Evolutionary conservation across 176 grass and related monocot species (phyloP).

Genomic region (Musa beccarii): DNA sequence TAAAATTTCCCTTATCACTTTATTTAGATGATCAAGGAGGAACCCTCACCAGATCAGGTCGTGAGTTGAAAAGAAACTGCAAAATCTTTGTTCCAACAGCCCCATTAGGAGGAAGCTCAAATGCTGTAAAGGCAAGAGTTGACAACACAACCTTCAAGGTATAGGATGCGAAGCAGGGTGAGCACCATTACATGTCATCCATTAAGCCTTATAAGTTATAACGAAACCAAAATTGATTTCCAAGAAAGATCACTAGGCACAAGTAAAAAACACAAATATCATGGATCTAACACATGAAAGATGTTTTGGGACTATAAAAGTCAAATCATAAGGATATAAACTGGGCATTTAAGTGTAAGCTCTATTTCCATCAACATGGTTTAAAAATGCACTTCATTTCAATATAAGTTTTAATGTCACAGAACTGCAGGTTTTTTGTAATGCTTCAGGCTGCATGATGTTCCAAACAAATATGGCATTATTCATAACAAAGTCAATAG

Average conservation of each 20-base stretch:
- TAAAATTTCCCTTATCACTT: background rate
- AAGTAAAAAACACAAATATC: background rate
- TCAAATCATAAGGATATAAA: background rate
- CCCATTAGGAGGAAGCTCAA: conserved; percentile 91
- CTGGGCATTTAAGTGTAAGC: background rate
- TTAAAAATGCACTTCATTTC: no score
- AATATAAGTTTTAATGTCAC: no score
- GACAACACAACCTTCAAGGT: conserved; percentile 68
- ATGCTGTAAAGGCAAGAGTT: conserved; percentile 86
- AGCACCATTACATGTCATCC: background rate
- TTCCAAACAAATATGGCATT: no score
- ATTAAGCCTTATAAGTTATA: background rate
- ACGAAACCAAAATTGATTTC: no score
- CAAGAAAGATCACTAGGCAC: no score
- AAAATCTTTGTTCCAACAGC: conserved; percentile 89
- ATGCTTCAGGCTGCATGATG: no score
- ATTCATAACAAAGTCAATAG: no score
- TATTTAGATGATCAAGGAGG: background rate
- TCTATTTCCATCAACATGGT: no score
- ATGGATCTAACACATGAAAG: background rate
- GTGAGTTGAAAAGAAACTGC: conserved; percentile 89
- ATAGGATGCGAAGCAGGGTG: conserved; percentile 1
- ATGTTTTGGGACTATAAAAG: background rate
- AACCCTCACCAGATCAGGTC: conserved; percentile 68
- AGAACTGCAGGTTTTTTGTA: no score